Base-by-base conservation (phyloP, 495 filamentous ascomycete genomes). In the Jackrogersella multiformis region DNA sequence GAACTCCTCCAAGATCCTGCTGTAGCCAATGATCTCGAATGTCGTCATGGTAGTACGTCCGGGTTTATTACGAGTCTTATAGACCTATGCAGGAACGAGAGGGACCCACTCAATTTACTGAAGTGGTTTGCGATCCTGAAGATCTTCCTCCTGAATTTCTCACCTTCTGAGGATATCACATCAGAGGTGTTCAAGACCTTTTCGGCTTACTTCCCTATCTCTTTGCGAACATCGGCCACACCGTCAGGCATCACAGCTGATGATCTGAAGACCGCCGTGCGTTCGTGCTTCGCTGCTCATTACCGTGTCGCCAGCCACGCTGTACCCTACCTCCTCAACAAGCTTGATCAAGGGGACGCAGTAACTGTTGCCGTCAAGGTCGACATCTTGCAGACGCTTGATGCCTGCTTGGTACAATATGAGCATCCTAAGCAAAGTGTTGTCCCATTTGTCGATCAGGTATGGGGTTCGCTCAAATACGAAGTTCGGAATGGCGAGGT, bases 401-500 rank as follows among this genome's bases (percentile, higher is more conserved):
- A 78, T 24, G 77, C 79, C 1, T 85, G 83, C 45, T 63, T 85
- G 16, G 68, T 69, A 12, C 52, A 73, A 18, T 85, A 84, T 48
- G 74, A 76, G 3, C 61, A 77, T 23, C 68, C 78, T 0, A 72
- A 79, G 54, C 66, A 73, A 42, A 81, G 73, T 9, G 52, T 85
- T 4, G 73, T 77, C 4, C 77, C 81, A 10, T 73, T 78, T 42
- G 70, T 76, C 18, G 64, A 76, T 32, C 80, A 81, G 51, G 75
- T 85, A 44, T 87, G 84, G 84, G 76, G 78, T 39, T 79, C 80
- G 1, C 77, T 87, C 39, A 86, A 87, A 63, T 87, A 85, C 58
- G 84, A 87, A 54, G 79, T 87, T n/a, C 81, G 81, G 46, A 86
- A 86, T 44, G 83, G 83, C 4, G 82, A 84, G 52, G 76, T 82